These are phyloP conservation scores for Crithidia bombi DNA, from an alignment of 208 protist genomes.

Conservation along the genomic window DNA sequence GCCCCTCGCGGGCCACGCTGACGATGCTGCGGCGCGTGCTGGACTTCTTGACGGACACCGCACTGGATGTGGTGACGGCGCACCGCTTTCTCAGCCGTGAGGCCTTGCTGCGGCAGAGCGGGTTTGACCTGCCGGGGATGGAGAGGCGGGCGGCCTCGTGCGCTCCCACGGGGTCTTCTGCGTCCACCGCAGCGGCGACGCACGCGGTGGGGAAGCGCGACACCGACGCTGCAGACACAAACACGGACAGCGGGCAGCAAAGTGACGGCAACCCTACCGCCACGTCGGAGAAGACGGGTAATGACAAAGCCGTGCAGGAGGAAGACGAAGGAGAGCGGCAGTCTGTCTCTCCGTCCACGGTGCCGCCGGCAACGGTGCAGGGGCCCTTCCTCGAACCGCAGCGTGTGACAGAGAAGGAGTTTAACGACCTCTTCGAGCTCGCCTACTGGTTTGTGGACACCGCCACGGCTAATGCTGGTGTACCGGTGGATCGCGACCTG, in stretches of 20 bases:
- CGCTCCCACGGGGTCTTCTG: neutral
- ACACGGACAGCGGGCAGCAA: neutral
- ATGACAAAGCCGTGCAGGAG: neutral
- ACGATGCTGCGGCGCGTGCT: slow-evolving; percentile 66
- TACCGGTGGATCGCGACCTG: slow-evolving; percentile 44
- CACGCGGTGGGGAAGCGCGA: no score
- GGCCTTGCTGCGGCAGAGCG: slow-evolving; percentile 62
- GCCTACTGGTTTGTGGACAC: slow-evolving; percentile 82
- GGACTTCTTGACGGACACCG: slow-evolving; percentile 75
- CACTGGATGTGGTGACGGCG: slow-evolving; percentile 73
- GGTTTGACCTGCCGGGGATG: slow-evolving; percentile 43
- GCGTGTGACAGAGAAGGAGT: slow-evolving; percentile 65
- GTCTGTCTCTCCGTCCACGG: slow-evolving; percentile 7
- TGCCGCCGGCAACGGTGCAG: slow-evolving; percentile 11
- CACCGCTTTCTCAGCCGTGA: slow-evolving; percentile 69
- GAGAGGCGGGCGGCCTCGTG: neutral
- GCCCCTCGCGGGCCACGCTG: slow-evolving; percentile 60
- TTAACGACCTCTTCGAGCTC: slow-evolving; percentile 81
- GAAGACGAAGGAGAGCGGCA: neutral
- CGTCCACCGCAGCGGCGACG: neutral
- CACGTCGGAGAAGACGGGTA: neutral
- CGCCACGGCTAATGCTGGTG: slow-evolving; percentile 69
- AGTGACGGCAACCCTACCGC: no score
- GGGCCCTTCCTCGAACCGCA: slow-evolving; percentile 27
- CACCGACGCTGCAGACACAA: neutral